These are phyloP conservation scores for Plasmodium vivax DNA, from an alignment of 169 alveolate genomes.

Conservation along the genomic window DNA sequence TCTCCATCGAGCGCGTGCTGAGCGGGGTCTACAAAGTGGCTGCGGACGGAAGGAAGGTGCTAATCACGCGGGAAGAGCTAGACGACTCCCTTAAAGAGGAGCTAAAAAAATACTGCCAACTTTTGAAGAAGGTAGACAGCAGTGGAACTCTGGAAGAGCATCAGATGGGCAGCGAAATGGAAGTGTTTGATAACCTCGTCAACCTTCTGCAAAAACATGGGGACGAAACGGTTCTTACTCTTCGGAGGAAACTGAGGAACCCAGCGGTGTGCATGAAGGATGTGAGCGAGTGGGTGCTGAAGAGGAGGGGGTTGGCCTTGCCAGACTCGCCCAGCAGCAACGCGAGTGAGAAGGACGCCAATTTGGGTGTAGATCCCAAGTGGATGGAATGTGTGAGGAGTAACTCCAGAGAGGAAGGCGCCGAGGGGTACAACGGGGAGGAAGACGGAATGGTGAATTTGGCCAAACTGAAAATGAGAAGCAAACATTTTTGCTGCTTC, in stretches of 20 bases:
- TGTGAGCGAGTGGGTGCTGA: constrained; percentile 33
- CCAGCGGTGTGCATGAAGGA: constrained; percentile 56
- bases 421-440: neutral
- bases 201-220: neutral
- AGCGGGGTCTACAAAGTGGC: neutral
- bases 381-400: neutral
- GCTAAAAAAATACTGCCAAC: neutral
- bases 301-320: constrained; percentile 49
- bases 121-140: neutral
- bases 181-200: neutral
- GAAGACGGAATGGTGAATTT: neutral
- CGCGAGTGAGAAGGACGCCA: neutral
- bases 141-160: neutral
- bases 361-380: neutral
- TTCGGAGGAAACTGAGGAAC: neutral
- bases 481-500: neutral
- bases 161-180: neutral
- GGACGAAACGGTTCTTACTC: neutral
- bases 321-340: neutral
- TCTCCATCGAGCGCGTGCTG: neutral
- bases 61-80: neutral
- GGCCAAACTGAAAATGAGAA: neutral
- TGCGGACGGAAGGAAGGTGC: neutral
- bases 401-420: neutral
- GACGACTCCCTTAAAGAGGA: neutral